Evolutionary conservation across 139 green algal species (phyloP), one percentile per base, ranked within the genome.

Genomic region (Pleodorina starrii): DNA sequence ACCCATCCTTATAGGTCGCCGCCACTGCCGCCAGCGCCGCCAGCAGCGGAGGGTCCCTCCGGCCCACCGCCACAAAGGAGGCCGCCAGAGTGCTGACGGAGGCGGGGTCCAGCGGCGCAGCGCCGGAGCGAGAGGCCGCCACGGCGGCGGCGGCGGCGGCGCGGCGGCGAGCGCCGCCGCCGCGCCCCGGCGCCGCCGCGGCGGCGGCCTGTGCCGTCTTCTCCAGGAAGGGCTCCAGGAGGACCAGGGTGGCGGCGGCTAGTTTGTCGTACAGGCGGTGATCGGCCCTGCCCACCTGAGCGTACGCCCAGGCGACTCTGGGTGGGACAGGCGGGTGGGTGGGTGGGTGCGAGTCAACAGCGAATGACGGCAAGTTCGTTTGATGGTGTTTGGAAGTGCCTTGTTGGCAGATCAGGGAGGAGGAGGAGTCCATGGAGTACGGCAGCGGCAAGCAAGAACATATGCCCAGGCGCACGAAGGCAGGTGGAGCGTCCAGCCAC

Each of bases 281-380:
- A 4, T 79, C 63, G 35, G n/a, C 27, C 2, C 19, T n/a, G 46
- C 44, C 63, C 16, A 79, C 82, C 21, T 48, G 54, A 63, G 82
- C 66, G 35, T 71, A 88, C 7, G 82, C 82, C 82, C 82, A 88
- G 0, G 82, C 82, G 42, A 88, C 27, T 63, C 82, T 88, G 82
- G 2, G 10, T 5, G 54, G 54, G 5, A 32, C 21, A 66, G 50
- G 17, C 17, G 50, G 14, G 50, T 60, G 72, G 36, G 9, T 38
- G 38, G 36, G 27, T 35, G 35, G n/a, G 14, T 12, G 68, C 27
- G 27, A 32, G 50, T 60, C n/a, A n/a, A n/a, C n/a, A n/a, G n/a
- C n/a, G n/a, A n/a, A n/a, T n/a, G n/a, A n/a, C n/a, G n/a, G n/a
- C n/a, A n/a, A n/a, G n/a, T n/a, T n/a, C n/a, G n/a, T n/a, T n/a